Evolutionary conservation across 495 filamentous ascomycete genomes (phyloP), one percentile per base, ranked within the genome.

Genomic region (Articulospora tetracladia): DNA sequence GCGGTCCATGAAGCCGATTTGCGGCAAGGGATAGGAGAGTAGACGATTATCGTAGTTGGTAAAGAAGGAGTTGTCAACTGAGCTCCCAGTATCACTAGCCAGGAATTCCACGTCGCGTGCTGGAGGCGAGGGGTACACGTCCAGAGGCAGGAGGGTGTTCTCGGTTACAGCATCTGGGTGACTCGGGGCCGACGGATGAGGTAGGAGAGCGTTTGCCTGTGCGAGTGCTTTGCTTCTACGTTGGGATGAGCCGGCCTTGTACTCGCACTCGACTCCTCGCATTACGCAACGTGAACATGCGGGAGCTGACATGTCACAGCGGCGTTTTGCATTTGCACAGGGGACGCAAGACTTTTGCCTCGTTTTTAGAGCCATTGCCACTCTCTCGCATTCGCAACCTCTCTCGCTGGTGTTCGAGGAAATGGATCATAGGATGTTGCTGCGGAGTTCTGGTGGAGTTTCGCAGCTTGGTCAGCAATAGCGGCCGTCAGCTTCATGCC

Each of bases 321-420:
- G 28, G 12, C 57, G 46, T 26, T 59, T 59, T 17, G 46, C 27
- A 6, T n/a, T 59, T 12, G 49, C 48, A 46, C 57, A 59, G 13
- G 48, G 48, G 1, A 53, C 32, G 30, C 57, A 59, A 1, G 57
- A 59, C 20, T 59, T 59, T 24, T 59, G 57, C 32, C 39, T 24
- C 12, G 55, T 46, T 32, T 26, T 57, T n/a, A 22, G 13, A 6
- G 51, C 51, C 28, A 55, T 25, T 55, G 27, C 28, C 20, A 22
- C 13, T 44, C 39, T 44, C 15, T 44, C 3, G 39, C 8, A 34
- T 34, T 34, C 7, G n/a, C n/a, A 34, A 34, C n/a, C 3, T 8
- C 39, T 7, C n/a, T 19, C 3, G 39, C n/a, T 44, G 39, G 17
- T 44, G 3, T 15, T 44, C n/a, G 39, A 7, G 39, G 39, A 44